phyloP scores from a whole-genome alignment of 2,329 filamentous ascomycete species.

The Dactylellina sp. region DNA sequence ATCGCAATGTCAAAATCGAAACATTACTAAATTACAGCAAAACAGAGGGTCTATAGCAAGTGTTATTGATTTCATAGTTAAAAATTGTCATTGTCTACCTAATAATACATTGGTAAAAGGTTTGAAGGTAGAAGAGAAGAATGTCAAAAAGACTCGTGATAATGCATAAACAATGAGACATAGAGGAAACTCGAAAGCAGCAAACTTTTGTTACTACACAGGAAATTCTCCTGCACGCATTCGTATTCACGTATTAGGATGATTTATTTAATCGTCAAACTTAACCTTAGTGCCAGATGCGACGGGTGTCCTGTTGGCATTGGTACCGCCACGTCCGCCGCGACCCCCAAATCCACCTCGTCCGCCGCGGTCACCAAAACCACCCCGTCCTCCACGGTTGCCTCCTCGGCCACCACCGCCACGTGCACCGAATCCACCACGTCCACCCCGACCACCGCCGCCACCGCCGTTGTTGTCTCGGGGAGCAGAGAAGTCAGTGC shows the following conservation, averaged over 20 bases:
- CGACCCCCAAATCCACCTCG: slow-evolving; percentile 63
- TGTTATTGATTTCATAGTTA: no score
- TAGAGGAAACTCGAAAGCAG: slow-evolving; percentile 7
- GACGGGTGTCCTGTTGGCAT: slow-evolving; percentile 60
- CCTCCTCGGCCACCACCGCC: slow-evolving; percentile 60
- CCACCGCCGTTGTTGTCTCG: slow-evolving; percentile 71
- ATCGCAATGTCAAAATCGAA: no score
- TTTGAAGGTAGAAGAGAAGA: slow-evolving; percentile 18
- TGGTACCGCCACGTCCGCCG: slow-evolving; percentile 67
- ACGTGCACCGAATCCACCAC: slow-evolving; percentile 62
- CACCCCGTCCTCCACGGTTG: slow-evolving; percentile 65
- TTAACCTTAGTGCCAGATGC: slow-evolving; percentile 65
- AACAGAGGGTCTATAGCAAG: no score
- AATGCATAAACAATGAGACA: not conserved
- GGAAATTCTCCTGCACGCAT: slow-evolving; percentile 1
- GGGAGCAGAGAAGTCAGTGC: slow-evolving; percentile 83
- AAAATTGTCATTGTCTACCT: slow-evolving; percentile 45
- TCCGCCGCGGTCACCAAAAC: slow-evolving; percentile 61
- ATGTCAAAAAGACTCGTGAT: slow-evolving; percentile 8
- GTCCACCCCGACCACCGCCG: slow-evolving; percentile 66
- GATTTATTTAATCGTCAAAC: slow-evolving; percentile 62
- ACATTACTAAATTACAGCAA: no score
- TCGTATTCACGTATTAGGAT: not conserved
- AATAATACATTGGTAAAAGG: slow-evolving; percentile 47
- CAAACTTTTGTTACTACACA: slow-evolving; percentile 47